Conservation (phyloP, 148 eudicot genomes). For the Vaccinium myrtillus region DNA sequence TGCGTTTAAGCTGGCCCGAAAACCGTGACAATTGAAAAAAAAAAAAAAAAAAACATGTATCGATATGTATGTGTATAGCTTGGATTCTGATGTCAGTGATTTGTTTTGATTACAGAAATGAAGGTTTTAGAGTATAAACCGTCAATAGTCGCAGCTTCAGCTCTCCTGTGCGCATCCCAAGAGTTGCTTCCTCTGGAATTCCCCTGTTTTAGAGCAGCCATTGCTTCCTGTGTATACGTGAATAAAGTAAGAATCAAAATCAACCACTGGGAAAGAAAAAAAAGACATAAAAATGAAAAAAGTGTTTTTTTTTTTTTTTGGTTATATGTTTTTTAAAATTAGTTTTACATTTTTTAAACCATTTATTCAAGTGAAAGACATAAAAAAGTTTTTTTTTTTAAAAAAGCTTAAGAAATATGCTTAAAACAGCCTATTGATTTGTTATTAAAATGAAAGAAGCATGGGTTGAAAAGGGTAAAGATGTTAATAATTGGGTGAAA, state of each 20-base stretch:
- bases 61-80: too few species aligned
- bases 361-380: not conserved
- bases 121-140: constrained; percentile 30
- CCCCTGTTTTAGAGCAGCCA: constrained; percentile 18
- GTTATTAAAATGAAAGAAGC: not conserved
- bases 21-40: too few species aligned
- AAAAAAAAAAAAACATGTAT: not conserved
- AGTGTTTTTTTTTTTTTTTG: too few species aligned
- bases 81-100: not conserved
- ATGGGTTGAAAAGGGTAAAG: too few species aligned
- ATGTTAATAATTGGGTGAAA: not conserved
- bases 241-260: constrained; percentile 19
- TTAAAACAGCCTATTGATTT: not conserved
- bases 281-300: too few species aligned
- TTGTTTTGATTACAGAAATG: constrained; percentile 19
- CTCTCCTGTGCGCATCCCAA: constrained; percentile 30
- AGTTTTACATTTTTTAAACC: not conserved
- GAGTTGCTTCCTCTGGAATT: constrained; percentile 30
- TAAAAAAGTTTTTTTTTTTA: too few species aligned
- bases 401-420: too few species aligned
- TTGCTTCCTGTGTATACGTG: constrained; percentile 23
- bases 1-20: too few species aligned
- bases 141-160: constrained; percentile 37
- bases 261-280: too few species aligned
- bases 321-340: not conserved